Evolutionary conservation across 2,329 filamentous ascomycete genomes (phyloP).

Genomic region (Colletotrichum sp.): DNA sequence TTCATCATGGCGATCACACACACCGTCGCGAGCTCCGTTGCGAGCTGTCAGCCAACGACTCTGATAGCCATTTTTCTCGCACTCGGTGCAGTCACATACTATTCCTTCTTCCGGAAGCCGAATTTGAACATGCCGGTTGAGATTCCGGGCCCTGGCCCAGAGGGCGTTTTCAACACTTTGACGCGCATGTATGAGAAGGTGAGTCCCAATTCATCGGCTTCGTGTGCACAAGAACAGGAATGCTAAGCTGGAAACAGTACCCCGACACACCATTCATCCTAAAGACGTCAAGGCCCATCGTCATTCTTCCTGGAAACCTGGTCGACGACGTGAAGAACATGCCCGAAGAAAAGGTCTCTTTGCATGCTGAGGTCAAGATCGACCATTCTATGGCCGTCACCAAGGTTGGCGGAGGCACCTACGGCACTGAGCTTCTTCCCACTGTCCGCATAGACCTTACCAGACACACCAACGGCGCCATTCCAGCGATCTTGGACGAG

Average conservation of each 20-base stretch:
- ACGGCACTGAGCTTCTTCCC: background rate
- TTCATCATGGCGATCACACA: background rate
- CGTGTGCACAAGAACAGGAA: accelerated
- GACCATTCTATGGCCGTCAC: constrained; percentile 8
- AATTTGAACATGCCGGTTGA: background rate
- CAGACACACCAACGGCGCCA: constrained; percentile 1
- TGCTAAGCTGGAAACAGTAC: background rate
- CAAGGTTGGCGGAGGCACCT: constrained; percentile 7
- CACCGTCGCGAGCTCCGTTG: background rate
- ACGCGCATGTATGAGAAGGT: constrained; percentile 4
- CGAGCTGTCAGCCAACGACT: background rate
- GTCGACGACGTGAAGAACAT: constrained; percentile 7
- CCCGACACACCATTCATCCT: constrained; percentile 1
- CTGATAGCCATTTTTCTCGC: background rate
- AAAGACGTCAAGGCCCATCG: background rate
- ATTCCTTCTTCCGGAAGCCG: background rate
- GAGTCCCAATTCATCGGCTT: background rate
- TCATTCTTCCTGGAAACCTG: background rate
- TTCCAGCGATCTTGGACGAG: constrained; percentile 2
- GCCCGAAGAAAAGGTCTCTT: constrained; percentile 7
- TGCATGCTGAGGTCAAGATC: constrained; percentile 4
- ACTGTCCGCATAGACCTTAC: constrained; percentile 6
- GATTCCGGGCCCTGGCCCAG: background rate
- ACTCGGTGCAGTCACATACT: background rate
- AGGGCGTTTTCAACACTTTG: background rate